phyloP scores from a whole-genome alignment of 768 basidiomycete species.

The Calvatia gigantea region DNA sequence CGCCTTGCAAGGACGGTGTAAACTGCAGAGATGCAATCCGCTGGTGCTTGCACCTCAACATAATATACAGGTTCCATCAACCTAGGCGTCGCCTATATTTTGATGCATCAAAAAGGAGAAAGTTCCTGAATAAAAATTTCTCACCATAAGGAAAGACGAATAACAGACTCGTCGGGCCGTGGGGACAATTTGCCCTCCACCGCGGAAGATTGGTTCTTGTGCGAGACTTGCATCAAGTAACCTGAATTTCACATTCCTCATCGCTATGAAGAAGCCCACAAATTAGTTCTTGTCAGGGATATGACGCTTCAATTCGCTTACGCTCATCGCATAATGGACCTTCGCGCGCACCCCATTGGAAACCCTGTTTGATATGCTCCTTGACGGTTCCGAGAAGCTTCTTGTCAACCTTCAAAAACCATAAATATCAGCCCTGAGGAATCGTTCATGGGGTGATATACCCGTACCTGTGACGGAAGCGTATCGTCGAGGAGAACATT shows the following conservation, averaged over 20 bases:
- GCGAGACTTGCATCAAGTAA: slow-evolving; percentile 90
- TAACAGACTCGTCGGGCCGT: slow-evolving; percentile 99
- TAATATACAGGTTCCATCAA: slow-evolving; percentile 98
- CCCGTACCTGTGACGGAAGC: slow-evolving; percentile 78
- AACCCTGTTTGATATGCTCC: slow-evolving; percentile 97
- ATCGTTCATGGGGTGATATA: background rate
- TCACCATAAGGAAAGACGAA: slow-evolving; percentile 96
- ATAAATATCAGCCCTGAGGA: background rate
- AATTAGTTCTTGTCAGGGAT: background rate
- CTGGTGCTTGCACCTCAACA: slow-evolving; percentile 98
- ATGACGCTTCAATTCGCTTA: slow-evolving; percentile 43
- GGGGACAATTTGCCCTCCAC: slow-evolving; percentile 97
- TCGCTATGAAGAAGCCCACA: slow-evolving; percentile 54
- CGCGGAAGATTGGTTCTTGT: slow-evolving; percentile 95
- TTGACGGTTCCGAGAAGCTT: slow-evolving; percentile 85
- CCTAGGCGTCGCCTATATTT: slow-evolving; percentile 80
- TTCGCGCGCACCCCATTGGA: slow-evolving; percentile 99
- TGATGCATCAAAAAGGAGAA: background rate
- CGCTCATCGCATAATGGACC: slow-evolving; percentile 98
- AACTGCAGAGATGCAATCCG: slow-evolving; percentile 97
- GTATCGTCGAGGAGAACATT: slow-evolving; percentile 96
- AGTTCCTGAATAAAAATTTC: slow-evolving; percentile 21
- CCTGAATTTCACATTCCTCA: slow-evolving; percentile 98
- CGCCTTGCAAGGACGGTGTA: slow-evolving; percentile 98
- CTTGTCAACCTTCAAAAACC: slow-evolving; percentile 72